Conservation (phyloP, 2,329 filamentous ascomycete species). For the Alternaria alternata region DNA sequence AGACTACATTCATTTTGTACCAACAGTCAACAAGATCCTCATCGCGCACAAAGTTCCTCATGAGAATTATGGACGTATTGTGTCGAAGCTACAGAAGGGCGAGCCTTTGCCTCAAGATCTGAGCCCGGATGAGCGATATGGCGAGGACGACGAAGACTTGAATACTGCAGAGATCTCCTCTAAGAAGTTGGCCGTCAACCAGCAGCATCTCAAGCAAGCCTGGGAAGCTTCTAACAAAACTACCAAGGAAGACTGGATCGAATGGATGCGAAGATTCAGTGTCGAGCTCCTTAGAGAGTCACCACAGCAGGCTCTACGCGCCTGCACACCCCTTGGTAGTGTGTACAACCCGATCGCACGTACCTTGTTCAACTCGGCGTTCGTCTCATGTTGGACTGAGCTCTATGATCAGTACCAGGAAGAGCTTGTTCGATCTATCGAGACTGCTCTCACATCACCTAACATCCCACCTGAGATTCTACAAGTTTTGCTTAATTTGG, state of each 20-base stretch:
- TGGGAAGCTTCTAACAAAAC: slow-evolving; percentile 98
- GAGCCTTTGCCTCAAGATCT: slow-evolving; percentile 95
- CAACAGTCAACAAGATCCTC: slow-evolving; percentile 87
- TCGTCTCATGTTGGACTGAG: slow-evolving; percentile 98
- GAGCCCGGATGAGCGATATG: slow-evolving; percentile 83
- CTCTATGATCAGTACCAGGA: slow-evolving; percentile 97
- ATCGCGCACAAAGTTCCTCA: slow-evolving; percentile 83
- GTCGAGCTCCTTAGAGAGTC: slow-evolving; percentile 94
- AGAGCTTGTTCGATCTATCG: slow-evolving; percentile 93
- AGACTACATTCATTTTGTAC: slow-evolving; percentile 93
- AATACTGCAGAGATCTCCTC: slow-evolving; percentile 83
- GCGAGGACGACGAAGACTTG: slow-evolving; percentile 79
- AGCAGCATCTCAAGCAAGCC: slow-evolving; percentile 93
- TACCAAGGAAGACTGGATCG: slow-evolving; percentile 98
- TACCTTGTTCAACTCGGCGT: slow-evolving; percentile 97
- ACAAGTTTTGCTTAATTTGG: slow-evolving; percentile 91
- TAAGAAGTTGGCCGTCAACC: slow-evolving; percentile 96
- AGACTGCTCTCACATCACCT: slow-evolving; percentile 91
- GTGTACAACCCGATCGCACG: slow-evolving; percentile 90
- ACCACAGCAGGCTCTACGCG: slow-evolving; percentile 91
- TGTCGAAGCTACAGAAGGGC: slow-evolving; percentile 91
- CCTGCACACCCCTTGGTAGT: slow-evolving; percentile 89
- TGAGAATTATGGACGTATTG: slow-evolving; percentile 88
- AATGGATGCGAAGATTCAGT: slow-evolving; percentile 97
- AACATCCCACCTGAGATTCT: slow-evolving; percentile 96